phyloP scores from a whole-genome alignment of 2,329 filamentous ascomycete species.

The Acarospora socialis region DNA sequence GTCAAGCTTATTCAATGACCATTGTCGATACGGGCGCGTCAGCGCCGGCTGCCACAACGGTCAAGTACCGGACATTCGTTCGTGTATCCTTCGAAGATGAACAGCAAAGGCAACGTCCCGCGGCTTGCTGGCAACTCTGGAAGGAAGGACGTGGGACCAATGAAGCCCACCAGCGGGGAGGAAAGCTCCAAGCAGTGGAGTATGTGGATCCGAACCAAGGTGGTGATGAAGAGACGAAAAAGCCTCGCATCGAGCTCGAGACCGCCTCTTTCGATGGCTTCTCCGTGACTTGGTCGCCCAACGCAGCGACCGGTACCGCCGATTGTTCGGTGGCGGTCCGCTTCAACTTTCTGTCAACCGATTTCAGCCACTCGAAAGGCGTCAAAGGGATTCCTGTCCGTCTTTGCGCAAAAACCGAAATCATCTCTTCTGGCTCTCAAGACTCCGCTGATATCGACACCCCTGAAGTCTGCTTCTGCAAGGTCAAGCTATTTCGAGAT shows the following conservation, averaged over 20 bases:
- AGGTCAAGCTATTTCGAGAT: slow-evolving; percentile 15
- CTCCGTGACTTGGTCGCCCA: slow-evolving; percentile 65
- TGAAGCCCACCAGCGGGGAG: slow-evolving; percentile 85
- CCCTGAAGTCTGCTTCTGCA: slow-evolving; percentile 16
- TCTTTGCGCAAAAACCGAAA: slow-evolving; percentile 78
- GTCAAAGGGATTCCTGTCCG: slow-evolving; percentile 95
- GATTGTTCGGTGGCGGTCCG: slow-evolving; percentile 83
- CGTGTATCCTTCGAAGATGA: slow-evolving; percentile 97
- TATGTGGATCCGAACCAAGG: slow-evolving; percentile 47
- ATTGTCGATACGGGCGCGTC: slow-evolving; percentile 62
- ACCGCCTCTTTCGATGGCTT: slow-evolving; percentile 71
- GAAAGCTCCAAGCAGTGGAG: slow-evolving; percentile 86
- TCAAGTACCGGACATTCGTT: slow-evolving; percentile 76
- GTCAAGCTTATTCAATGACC: slow-evolving; percentile 66
- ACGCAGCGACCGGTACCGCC: slow-evolving; percentile 40
- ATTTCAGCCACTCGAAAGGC: slow-evolving; percentile 97
- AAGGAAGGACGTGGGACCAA: slow-evolving; percentile 93
- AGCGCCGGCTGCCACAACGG: slow-evolving; percentile 40
- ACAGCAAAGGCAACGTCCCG: slow-evolving; percentile 71
- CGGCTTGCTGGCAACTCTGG: slow-evolving; percentile 79
- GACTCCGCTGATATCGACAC: slow-evolving; percentile 32
- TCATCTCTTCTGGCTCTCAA: slow-evolving; percentile 41
- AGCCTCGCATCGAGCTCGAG: slow-evolving; percentile 30
- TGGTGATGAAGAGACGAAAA: slow-evolving; percentile 9
- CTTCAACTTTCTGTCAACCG: slow-evolving; percentile 96